Evolutionary conservation across 1,284 basidiomycete species (phyloP), one percentile per base, ranked within the genome.

Genomic region (Wallemia ichthyophaga): DNA sequence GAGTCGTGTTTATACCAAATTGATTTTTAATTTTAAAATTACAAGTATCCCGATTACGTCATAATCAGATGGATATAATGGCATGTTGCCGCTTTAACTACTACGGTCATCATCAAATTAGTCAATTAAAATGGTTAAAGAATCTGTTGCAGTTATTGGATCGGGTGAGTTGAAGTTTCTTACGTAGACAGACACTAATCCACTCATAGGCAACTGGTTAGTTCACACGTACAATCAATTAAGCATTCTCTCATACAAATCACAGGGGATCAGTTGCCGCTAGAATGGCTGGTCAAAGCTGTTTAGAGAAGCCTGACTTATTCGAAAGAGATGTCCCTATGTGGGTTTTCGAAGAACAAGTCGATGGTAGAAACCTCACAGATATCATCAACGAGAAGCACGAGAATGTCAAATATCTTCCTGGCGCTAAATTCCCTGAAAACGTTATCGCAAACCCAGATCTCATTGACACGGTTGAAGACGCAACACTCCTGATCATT

Each of bases 221-320:
- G 62, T 37, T 17, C 3, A 28, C 60, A 59, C 56, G 21, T n/a
- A n/a, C n/a, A n/a, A n/a, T n/a, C n/a, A n/a, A n/a, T n/a, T n/a
- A n/a, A n/a, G n/a, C n/a, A n/a, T n/a, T n/a, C n/a, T n/a, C n/a
- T n/a, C n/a, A n/a, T n/a, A n/a, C n/a, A 13, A 54, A 59, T 59
- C 71, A 70, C 61, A 73, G 74, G 75, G 76, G 75, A 1, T 74
- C 73, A 3, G 75, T 75, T 1, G 73, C 77, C 56, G 76, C 76
- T 24, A 72, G 74, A 62, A 75, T 78, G 59, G 74, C 75, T 9
- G 70, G 67, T 64, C 26, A 60, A 58, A 58, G 53, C 31, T 24
- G 33, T 19, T 31, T 59, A 13, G 24, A 37, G 21, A 25, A 57
- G n/a, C 27, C 24, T 25, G 58, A 61, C 25, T 27, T 69, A 33